Evolutionary conservation across 192 early-diverging fungal genomes (phyloP).

Genomic region (Allomyces macrogynus): DNA sequence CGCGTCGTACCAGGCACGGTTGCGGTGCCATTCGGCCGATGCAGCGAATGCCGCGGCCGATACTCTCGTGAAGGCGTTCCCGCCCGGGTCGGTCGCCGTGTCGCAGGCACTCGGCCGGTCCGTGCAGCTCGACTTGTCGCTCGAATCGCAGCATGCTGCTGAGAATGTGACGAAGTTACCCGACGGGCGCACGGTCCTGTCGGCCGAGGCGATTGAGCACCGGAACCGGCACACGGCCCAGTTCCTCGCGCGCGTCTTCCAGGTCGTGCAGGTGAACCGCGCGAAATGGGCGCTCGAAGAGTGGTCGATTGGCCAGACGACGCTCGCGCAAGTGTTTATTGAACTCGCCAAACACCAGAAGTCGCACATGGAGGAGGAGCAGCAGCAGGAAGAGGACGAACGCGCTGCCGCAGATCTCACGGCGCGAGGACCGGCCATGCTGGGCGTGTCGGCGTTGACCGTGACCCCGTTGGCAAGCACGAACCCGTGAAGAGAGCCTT

Average conservation of each 20-base stretch:
- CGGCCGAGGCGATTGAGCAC: neutral
- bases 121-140: neutral
- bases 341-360: slow-evolving; percentile 30
- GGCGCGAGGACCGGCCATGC: no score
- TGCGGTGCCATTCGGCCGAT: slow-evolving; percentile 7
- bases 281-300: slow-evolving; percentile 17
- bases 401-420: neutral
- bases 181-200: neutral
- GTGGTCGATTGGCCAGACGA: slow-evolving; percentile 36
- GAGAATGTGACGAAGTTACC: neutral
- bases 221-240: slow-evolving; percentile 7
- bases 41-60: neutral
- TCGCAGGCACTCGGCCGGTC: neutral
- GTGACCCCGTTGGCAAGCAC: no score
- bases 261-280: slow-evolving; percentile 17
- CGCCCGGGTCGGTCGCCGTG: neutral
- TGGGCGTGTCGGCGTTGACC: no score
- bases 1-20: slow-evolving; percentile 20
- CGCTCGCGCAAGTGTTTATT: slow-evolving; percentile 40
- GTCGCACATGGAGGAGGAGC: slow-evolving; percentile 4
- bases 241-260: slow-evolving; percentile 25
- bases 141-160: neutral
- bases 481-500: no score
- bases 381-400: neutral
- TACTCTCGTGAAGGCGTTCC: neutral